Base-by-base conservation (phyloP, 495 filamentous ascomycete genomes). In the Xylaria cubensis region DNA sequence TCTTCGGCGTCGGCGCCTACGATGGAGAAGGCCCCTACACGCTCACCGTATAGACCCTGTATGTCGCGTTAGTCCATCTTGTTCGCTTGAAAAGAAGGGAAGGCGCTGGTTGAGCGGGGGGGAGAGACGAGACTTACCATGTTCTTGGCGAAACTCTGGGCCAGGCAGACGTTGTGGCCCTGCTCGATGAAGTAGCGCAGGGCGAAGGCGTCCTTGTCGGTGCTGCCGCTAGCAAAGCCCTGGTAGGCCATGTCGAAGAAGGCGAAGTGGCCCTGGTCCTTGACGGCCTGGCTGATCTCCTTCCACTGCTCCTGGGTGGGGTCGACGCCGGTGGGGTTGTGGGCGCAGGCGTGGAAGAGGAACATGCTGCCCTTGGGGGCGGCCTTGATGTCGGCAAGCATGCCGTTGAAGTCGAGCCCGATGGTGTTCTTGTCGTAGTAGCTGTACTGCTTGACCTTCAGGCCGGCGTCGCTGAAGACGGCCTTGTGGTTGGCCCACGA, bases 231-330 rank as follows among this genome's bases (percentile, higher is more conserved):
- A 65, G 96, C 96, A 78, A 99, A 99, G 74, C 96, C 96, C 85
- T 99, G 95, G 88, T 99, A 99, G 72, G 96, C 96, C 96, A 99
- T 99, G 84, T 99, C 96, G 85, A 99, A 99, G 89, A 99, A 97
- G 68, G 94, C 89, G 80, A 91, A 97, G 87, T 98, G 96, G 53
- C 88, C 91, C 83, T 93, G 91, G 82, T 89, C 88, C 90, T 97
- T 97, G 77, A 98, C 88, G 71, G 91, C 95, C 73, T 93, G 86
- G 86, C 91, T 92, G 78, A 99, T 97, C 84, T 93, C 85, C 84
- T 90, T 91, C 96, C 96, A 99, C 85, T 99, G 96, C 77, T 92
- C 91, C 71, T 90, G 82, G 46, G 94, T 97, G 13, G 96, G 96
- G 84, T 99, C 96, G 76, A 98, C 92, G 80, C 96, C 96, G 72